Evolutionary conservation across 768 basidiomycete species (phyloP), one percentile per base, ranked within the genome.

Genomic region (Paxillus rubicundulus): DNA sequence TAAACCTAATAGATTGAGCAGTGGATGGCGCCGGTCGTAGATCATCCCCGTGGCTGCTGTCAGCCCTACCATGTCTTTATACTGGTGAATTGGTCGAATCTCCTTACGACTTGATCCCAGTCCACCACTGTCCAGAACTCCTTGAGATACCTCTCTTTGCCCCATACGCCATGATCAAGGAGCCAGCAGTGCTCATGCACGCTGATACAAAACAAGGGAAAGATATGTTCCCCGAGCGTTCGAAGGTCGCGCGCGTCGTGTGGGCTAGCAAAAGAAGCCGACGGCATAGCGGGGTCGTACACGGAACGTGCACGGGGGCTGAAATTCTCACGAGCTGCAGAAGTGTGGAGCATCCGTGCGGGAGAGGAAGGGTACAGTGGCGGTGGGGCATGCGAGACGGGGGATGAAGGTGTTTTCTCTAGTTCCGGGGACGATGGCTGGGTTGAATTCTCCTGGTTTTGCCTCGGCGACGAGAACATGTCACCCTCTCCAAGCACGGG

Each of bases 101-200:
- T 43, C 12, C 59, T 45, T 47, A 62, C 64, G 54, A 88, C 81
- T 62, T 79, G 82, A 36, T 70, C 60, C 92, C 92, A 96, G 66
- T 96, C 77, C 48, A 95, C 69, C 18, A 86, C 87, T 9, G 74
- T 76, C 91, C 92, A 96, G 71, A 94, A 92, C 64, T 85, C 79
- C 61, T 77, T 81, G 64, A 95, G 65, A 78, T 92, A 96, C 60
- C 79, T 79, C 66, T 95, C 91, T 70, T 91, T 89, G 21, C 93
- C 92, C 89, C 90, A 93, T 5, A 96, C 81, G 5, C 92, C 92
- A 58, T 87, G 92, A 36, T 88, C 89, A 18, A 87, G 85, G 63
- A 96, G 76, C 90, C 92, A 96, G 24, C 87, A 86, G 59, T 92
- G 92, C 68, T 93, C 91, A 59, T 92, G 81, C 5, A 90, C 81